Conservation (phyloP, 352 stramenopile species). For the Globisporangium uncinulatum region DNA sequence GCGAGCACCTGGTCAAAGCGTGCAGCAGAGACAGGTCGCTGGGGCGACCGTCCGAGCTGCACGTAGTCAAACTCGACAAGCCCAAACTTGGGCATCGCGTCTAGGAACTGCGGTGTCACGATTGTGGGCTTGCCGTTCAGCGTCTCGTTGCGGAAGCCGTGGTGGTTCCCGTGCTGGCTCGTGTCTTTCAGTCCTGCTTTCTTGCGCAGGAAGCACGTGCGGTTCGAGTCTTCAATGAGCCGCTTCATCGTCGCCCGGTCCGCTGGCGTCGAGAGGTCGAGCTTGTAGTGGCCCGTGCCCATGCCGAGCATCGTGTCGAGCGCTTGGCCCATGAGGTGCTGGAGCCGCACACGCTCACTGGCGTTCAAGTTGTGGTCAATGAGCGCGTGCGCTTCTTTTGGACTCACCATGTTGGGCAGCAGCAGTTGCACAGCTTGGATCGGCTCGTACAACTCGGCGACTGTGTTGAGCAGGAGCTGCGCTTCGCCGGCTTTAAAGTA, state of each 20-base stretch:
- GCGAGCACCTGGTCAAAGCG: slow-evolving; percentile 62
- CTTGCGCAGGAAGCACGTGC: slow-evolving; percentile 66
- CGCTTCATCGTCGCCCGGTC: slow-evolving; percentile 67
- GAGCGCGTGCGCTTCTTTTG: slow-evolving; percentile 48
- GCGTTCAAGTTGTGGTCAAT: slow-evolving; percentile 62
- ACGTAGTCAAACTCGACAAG: slow-evolving; percentile 77
- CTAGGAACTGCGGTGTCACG: slow-evolving; percentile 53
- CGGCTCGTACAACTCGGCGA: slow-evolving; percentile 55
- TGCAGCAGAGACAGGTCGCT: slow-evolving; percentile 44
- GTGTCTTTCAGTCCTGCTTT: slow-evolving; percentile 62
- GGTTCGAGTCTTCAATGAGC: slow-evolving; percentile 73
- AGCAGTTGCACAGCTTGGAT: slow-evolving; percentile 58
- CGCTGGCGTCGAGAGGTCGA: slow-evolving; percentile 62
- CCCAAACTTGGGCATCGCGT: slow-evolving; percentile 59
- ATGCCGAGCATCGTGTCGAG: slow-evolving; percentile 62
- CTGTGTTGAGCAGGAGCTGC: slow-evolving; percentile 60
- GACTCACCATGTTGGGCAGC: slow-evolving; percentile 70
- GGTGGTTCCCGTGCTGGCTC: slow-evolving; percentile 65
- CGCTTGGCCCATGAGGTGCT: slow-evolving; percentile 58
- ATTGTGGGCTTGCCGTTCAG: slow-evolving; percentile 58
- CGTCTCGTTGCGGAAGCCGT: slow-evolving; percentile 73
- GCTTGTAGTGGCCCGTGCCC: slow-evolving; percentile 53
- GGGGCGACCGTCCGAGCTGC: slow-evolving; percentile 34
- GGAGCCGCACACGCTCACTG: slow-evolving; percentile 41
- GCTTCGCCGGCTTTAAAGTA: slow-evolving; percentile 63